A percentile compares a stretch with the other conserved stretches of the same genome.
Conservation (phyloP, 495 filamentous ascomycete species). For the Talaromyces ruber region DNA sequence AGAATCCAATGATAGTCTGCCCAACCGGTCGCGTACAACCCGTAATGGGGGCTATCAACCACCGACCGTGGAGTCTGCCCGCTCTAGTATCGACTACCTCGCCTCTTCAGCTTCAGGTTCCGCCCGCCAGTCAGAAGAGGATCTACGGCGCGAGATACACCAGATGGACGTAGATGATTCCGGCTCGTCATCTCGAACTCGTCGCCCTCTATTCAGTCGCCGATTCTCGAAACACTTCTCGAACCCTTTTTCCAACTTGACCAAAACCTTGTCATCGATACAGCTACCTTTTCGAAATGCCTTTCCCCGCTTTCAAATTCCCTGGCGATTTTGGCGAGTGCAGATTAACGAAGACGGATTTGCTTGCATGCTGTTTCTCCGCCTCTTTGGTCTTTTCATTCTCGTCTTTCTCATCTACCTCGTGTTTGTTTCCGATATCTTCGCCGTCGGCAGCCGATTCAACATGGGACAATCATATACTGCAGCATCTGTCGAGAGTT, state of each 20-base stretch:
- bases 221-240: constrained; percentile 49
- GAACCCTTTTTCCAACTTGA: constrained; percentile 31
- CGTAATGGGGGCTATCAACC: constrained; percentile 51
- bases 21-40: constrained; percentile 19
- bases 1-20: constrained; percentile 19
- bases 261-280: constrained; percentile 45
- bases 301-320: constrained; percentile 33
- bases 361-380: constrained; percentile 51
- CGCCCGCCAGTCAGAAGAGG: constrained; percentile 43
- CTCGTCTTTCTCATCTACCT: constrained; percentile 70
- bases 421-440: constrained; percentile 74
- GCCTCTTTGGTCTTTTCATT: constrained; percentile 65
- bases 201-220: constrained; percentile 29
- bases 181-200: constrained; percentile 23
- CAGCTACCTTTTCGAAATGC: constrained; percentile 44
- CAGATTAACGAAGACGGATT: constrained; percentile 23
- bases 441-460: constrained; percentile 42
- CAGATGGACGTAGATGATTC: constrained; percentile 86
- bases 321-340: constrained; percentile 22
- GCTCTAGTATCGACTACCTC: constrained; percentile 52
- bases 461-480: constrained; percentile 36
- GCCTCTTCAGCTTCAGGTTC: constrained; percentile 34
- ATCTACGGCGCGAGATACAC: constrained; percentile 69
- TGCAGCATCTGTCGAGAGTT: constrained; percentile 57
- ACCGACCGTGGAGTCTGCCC: constrained; percentile 66